phyloP scores from a whole-genome alignment of 1,284 basidiomycete genomes.

The Coniferiporia weirii region DNA sequence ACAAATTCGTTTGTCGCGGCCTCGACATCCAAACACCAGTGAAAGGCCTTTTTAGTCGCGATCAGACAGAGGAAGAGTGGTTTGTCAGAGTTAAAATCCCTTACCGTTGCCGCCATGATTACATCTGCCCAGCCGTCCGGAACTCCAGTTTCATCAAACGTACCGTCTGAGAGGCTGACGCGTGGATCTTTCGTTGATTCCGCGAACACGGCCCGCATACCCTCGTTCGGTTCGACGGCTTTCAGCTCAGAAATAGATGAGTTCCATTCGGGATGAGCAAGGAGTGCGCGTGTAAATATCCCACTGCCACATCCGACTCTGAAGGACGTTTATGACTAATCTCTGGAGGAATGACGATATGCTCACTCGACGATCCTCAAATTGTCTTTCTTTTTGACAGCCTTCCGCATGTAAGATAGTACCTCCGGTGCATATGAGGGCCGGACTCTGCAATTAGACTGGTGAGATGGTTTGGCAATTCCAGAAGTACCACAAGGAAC shows the following conservation, averaged over 20 bases:
- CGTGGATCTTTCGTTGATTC: not conserved
- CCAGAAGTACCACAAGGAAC: not conserved
- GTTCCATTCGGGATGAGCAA: slow-evolving; percentile 55
- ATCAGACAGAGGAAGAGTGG: not conserved
- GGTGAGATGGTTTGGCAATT: not conserved
- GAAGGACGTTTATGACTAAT: slow-evolving; percentile 1
- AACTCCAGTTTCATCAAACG: not conserved
- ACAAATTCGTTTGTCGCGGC: slow-evolving; percentile 61
- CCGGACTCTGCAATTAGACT: slow-evolving; percentile 42
- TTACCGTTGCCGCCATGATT: slow-evolving; percentile 71
- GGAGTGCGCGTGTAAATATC: slow-evolving; percentile 71
- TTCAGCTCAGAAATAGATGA: slow-evolving; percentile 43
- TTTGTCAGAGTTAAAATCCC: slow-evolving; percentile 23
- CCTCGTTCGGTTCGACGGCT: slow-evolving; percentile 69
- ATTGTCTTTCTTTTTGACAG: slow-evolving; percentile 33
- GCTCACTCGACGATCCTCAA: slow-evolving; percentile 68
- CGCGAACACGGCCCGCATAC: not conserved
- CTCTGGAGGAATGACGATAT: not conserved
- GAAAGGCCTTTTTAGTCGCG: slow-evolving; percentile 54
- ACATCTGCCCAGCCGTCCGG: slow-evolving; percentile 64
- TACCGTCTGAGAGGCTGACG: not conserved
- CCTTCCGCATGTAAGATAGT: slow-evolving; percentile 49
- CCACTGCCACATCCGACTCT: slow-evolving; percentile 74
- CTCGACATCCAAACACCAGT: slow-evolving; percentile 74
- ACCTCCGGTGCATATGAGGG: slow-evolving; percentile 64